Evolutionary conservation across 129 eudicot species (phyloP).

Genomic region (Flaveria sonorensis): DNA sequence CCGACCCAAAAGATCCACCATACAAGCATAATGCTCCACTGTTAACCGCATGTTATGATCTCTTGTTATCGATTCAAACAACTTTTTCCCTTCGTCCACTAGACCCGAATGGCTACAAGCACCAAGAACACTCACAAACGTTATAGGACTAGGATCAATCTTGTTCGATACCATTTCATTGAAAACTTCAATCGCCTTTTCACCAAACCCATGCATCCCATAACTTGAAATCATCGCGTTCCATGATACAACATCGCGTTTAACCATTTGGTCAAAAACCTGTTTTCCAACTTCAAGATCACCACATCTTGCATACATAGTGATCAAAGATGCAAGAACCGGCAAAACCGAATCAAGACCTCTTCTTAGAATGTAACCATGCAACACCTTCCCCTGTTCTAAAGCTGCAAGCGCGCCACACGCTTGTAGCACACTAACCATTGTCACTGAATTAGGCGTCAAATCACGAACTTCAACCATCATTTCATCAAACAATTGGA

Average conservation of each 20-base stretch:
- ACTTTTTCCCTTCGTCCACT: constrained; percentile 62
- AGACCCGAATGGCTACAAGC: constrained; percentile 96
- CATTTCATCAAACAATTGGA: constrained; percentile 67
- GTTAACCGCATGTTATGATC: constrained; percentile 57
- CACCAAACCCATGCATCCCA: constrained; percentile 76
- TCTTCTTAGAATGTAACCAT: constrained; percentile 73
- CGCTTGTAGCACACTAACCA: constrained; percentile 97
- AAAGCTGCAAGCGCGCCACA: constrained; percentile 78
- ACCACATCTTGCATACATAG: constrained; percentile 87
- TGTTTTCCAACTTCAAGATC: constrained; percentile 52
- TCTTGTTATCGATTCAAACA: constrained; percentile 67
- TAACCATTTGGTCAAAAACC: constrained; percentile 68
- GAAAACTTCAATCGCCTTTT: constrained; percentile 62
- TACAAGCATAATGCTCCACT: constrained; percentile 87
- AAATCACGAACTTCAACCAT: constrained; percentile 54
- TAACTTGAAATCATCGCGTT: constrained; percentile 90
- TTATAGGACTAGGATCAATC: constrained; percentile 57
- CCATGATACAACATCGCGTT: constrained; percentile 88
- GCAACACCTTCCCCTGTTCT: constrained; percentile 81
- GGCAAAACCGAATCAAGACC: constrained; percentile 84
- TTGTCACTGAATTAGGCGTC: constrained; percentile 84
- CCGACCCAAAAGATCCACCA: constrained; percentile 96
- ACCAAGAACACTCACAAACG: constrained; percentile 77
- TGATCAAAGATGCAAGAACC: constrained; percentile 62
- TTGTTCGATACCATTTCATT: constrained; percentile 57